phyloP scores from a whole-genome alignment of 2,329 filamentous ascomycete genomes.

The Paraconiothyrium sp. region DNA sequence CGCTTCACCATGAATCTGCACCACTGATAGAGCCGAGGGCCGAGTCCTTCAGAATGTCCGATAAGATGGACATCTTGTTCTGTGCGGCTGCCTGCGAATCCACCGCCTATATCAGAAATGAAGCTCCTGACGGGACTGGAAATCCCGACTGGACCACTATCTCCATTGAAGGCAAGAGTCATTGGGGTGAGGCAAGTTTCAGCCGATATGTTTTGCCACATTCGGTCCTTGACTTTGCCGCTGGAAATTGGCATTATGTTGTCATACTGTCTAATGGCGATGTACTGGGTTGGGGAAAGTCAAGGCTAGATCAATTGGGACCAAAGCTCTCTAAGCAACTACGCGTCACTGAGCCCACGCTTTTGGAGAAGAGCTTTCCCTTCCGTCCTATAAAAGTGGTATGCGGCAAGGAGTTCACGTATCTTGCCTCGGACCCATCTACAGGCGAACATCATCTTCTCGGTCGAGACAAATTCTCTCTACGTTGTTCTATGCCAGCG shows the following conservation, averaged over 20 bases:
- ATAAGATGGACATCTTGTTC: constrained; percentile 14
- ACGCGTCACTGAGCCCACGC: constrained; percentile 40
- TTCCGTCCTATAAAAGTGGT: constrained; percentile 75
- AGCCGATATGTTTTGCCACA: constrained; percentile 11
- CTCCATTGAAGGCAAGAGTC: constrained; percentile 27
- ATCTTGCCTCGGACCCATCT: constrained; percentile 65
- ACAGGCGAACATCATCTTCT: constrained; percentile 72
- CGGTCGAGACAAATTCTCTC: constrained; percentile 78
- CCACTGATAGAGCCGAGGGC: not conserved
- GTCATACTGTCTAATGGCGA: constrained; percentile 77
- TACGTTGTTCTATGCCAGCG: constrained; percentile 67
- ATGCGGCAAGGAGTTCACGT: constrained; percentile 88
- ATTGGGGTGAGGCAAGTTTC: constrained; percentile 36
- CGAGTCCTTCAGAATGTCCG: constrained; percentile 19
- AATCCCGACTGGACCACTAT: constrained; percentile 3
- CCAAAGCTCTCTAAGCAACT: constrained; percentile 53
- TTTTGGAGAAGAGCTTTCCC: constrained; percentile 49
- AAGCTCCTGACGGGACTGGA: not conserved
- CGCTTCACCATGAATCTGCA: constrained; percentile 54
- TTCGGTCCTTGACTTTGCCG: constrained; percentile 69
- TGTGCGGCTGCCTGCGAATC: constrained; percentile 38
- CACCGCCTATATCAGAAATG: constrained; percentile 32
- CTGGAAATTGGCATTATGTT: constrained; percentile 81
- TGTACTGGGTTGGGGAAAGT: constrained; percentile 88
- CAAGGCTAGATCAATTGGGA: constrained; percentile 85